phyloP scores from a whole-genome alignment of 1,284 basidiomycete genomes.

The Earliella scabrosa region DNA sequence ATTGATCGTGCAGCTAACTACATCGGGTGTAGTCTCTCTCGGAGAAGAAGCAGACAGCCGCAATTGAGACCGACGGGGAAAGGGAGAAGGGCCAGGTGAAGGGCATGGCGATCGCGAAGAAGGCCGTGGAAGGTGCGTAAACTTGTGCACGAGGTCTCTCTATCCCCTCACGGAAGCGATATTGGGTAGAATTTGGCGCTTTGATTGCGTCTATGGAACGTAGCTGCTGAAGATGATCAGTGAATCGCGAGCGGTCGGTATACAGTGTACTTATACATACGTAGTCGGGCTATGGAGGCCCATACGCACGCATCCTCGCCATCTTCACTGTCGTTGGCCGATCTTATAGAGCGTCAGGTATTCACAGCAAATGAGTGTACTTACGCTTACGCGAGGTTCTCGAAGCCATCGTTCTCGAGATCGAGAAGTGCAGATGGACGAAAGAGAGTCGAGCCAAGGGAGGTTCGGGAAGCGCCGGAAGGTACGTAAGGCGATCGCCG shows the following conservation, averaged over 20 bases:
- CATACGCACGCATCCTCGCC: no score
- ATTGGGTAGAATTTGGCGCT: neutral
- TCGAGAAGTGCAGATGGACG: no score
- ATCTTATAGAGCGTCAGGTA: no score
- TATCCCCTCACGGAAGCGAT: neutral
- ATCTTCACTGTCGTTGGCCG: no score
- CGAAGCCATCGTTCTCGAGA: no score
- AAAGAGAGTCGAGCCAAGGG: neutral
- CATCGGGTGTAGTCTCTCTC: conserved; percentile 16
- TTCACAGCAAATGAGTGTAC: no score
- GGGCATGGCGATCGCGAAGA: conserved; percentile 35
- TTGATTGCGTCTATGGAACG: neutral
- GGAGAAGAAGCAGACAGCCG: conserved; percentile 20
- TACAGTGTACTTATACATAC: no score
- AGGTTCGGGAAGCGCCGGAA: conserved; percentile 10
- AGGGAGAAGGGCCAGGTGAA: conserved; percentile 33
- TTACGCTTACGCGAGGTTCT: no score
- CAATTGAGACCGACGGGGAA: conserved; percentile 24
- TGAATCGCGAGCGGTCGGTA: no score
- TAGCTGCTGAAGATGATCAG: no score
- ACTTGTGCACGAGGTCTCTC: neutral
- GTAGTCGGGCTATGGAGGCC: no score
- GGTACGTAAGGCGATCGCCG: conserved; percentile 18
- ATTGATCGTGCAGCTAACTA: no score
- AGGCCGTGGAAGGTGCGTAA: conserved; percentile 32